Percentiles rank a stretch among this genome's conserved stretches.
phyloP scores from a whole-genome alignment of 2,329 filamentous ascomycete species.

The Cladophialophora yegresii region DNA sequence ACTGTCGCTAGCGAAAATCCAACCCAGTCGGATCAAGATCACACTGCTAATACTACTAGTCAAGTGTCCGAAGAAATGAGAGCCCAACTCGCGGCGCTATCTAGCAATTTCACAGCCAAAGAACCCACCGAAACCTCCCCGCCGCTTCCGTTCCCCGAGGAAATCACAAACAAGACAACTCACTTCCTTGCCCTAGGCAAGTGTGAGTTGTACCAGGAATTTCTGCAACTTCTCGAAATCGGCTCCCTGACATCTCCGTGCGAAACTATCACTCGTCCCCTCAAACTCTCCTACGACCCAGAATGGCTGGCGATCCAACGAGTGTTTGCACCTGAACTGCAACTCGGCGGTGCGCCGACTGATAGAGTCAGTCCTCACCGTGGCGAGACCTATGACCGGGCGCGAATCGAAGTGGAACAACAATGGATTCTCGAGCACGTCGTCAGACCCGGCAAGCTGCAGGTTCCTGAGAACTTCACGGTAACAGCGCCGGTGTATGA shows the following conservation, averaged over 20 bases:
- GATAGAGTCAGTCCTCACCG: slow-evolving; percentile 60
- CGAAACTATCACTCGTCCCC: slow-evolving; percentile 48
- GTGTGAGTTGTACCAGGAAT: slow-evolving; percentile 75
- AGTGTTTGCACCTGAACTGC: slow-evolving; percentile 68
- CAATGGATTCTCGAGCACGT: slow-evolving; percentile 81
- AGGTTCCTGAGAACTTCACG: slow-evolving; percentile 75
- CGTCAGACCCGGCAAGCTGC: slow-evolving; percentile 61
- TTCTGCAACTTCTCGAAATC: slow-evolving; percentile 75
- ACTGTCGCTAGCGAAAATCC: background rate
- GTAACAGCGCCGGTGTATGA: slow-evolving; percentile 73
- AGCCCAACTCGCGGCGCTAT: slow-evolving; percentile 67
- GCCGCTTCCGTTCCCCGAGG: slow-evolving; percentile 66
- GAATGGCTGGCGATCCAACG: slow-evolving; percentile 96
- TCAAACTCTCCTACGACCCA: slow-evolving; percentile 75
- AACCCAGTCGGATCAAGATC: background rate
- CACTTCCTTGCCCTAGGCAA: slow-evolving; percentile 91
- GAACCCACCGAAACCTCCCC: slow-evolving; percentile 46
- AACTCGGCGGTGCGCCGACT: slow-evolving; percentile 64
- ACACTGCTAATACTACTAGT: slow-evolving; percentile 31
- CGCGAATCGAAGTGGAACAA: slow-evolving; percentile 68
- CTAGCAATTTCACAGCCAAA: slow-evolving; percentile 60
- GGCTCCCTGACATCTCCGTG: slow-evolving; percentile 48
- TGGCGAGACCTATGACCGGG: slow-evolving; percentile 68
- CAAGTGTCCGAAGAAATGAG: slow-evolving; percentile 65
- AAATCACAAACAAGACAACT: slow-evolving; percentile 76